Base-by-base conservation (phyloP, 2,329 filamentous ascomycete species). In the Cytospora chrysosperma region DNA sequence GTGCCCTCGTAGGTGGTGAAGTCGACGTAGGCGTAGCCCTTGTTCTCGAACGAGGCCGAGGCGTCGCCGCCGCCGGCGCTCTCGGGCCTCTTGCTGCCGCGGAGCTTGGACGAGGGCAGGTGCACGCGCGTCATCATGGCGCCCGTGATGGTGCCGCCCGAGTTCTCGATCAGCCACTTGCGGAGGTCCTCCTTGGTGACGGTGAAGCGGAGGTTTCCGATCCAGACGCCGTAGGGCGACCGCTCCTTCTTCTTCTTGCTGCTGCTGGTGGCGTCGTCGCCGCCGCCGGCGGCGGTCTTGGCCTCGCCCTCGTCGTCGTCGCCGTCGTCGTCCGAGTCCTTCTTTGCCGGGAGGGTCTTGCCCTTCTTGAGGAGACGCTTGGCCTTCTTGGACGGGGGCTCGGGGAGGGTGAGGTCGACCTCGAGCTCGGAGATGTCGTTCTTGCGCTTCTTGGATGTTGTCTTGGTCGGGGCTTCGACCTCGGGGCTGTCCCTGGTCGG, bases 1-100 rank as follows among this genome's bases (percentile, higher is more conserved):
- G 93, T 85, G 51, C 88, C 85, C n/a, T 78, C 78, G 49, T 88
- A 84, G 27, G 84, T 89, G 53, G 86, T 80, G 73, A 99, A 97
- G 75, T 99, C 96, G 68, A 99, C 88, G 73, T 99, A 99, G 61
- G 95, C 95, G 73, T 97, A 99, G 19, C 95, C 96, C 77, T 90
- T 94, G 80, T 98, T 99, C 70, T 88, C 81, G 26, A 83, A 73
- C 28, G 53, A 21, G 43, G 53, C 43, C 27, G 26, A n/a, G 47
- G 27, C 54, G 55, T 21, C 28, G 12, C 37, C 24, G 30, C 30
- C 50, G 28, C n/a, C 43, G 17, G 37, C 60, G 32, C n/a, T 43
- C 40, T 73, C 72, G 28, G 78, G 60, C 49, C 56, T 52, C 56
- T 62, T 50, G 21, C 50, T 17, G 50, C 56, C 61, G 62, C 60